phyloP scores from a whole-genome alignment of 345 rosid genomes.

The Boechera stricta region DNA sequence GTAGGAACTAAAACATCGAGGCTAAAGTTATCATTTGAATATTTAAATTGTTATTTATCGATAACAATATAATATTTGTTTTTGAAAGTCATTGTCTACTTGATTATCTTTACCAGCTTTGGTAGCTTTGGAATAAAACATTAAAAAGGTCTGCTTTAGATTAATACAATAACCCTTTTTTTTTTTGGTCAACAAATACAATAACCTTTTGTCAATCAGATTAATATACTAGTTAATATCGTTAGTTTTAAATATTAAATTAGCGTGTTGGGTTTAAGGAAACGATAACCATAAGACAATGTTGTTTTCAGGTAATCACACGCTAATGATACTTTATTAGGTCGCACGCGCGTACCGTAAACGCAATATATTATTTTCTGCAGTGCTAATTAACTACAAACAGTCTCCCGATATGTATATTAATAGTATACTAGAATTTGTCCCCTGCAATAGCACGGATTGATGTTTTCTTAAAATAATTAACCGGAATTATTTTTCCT shows the following conservation, averaged over 20 bases:
- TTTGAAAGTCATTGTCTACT: not conserved
- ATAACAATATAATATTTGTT: not conserved
- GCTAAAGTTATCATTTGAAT: not conserved
- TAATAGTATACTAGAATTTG: not conserved
- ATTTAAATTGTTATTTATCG: too few species aligned
- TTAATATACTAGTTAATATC: not conserved
- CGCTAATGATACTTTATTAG: conserved; percentile 28
- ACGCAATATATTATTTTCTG: not conserved
- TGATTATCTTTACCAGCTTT: conserved; percentile 18
- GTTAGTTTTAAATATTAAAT: conserved; percentile 16
- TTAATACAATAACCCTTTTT: not conserved
- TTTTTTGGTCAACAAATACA: too few species aligned
- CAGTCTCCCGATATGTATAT: not conserved
- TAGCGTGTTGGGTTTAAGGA: conserved; percentile 48
- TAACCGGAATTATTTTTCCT: too few species aligned
- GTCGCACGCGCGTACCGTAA: conserved; percentile 10
- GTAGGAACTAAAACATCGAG: not conserved
- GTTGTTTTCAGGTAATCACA: conserved; percentile 27
- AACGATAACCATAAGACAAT: conserved; percentile 27
- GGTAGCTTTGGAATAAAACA: conserved; percentile 18
- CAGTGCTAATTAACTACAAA: not conserved
- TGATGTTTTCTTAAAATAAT: too few species aligned
- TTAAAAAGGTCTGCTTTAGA: not conserved
- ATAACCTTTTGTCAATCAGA: not conserved
- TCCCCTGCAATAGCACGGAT: too few species aligned